Evolutionary conservation across 1,284 basidiomycete genomes (phyloP).

Genomic region (Puccinia triticina): DNA sequence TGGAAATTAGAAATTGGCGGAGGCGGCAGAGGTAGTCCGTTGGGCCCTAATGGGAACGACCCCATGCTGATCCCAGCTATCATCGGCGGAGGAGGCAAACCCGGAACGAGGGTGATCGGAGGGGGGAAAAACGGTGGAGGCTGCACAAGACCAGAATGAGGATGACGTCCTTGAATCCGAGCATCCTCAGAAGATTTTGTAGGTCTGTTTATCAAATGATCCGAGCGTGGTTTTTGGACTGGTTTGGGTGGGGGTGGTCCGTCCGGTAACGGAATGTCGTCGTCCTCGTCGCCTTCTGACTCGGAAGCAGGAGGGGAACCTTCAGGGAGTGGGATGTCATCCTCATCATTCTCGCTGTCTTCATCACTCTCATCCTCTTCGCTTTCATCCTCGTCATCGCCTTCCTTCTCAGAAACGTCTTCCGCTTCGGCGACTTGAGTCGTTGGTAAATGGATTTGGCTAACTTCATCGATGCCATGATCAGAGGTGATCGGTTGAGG

Average conservation of each 20-base stretch:
- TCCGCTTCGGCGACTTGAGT: neutral
- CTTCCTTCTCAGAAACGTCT: conserved; percentile 45
- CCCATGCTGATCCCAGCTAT: conserved; percentile 31
- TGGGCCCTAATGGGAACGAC: conserved; percentile 45
- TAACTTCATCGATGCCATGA: neutral
- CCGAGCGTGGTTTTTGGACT: neutral
- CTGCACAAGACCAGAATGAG: conserved; percentile 23
- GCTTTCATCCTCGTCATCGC: conserved; percentile 18
- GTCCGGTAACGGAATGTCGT: conserved; percentile 52
- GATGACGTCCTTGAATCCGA: neutral
- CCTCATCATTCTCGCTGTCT: conserved; percentile 34
- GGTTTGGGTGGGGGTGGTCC: conserved; percentile 46
- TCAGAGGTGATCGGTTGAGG: neutral
- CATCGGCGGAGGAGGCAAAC: conserved; percentile 41
- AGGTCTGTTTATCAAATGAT: conserved; percentile 23
- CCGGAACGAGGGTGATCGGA: conserved; percentile 37
- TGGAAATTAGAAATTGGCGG: conserved; percentile 34
- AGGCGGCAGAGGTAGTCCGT: conserved; percentile 47
- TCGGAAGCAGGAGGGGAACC: conserved; percentile 49
- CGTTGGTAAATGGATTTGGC: neutral
- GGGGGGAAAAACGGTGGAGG: conserved; percentile 26
- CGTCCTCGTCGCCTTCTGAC: conserved; percentile 34
- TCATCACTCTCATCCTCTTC: conserved; percentile 32
- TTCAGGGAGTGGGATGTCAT: conserved; percentile 47
- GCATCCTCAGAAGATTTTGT: neutral